A percentile compares a stretch with the other conserved stretches of the same genome.
Evolutionary conservation across 2,329 filamentous ascomycete species (phyloP).

Genomic region (Cladorrhinum sp.): DNA sequence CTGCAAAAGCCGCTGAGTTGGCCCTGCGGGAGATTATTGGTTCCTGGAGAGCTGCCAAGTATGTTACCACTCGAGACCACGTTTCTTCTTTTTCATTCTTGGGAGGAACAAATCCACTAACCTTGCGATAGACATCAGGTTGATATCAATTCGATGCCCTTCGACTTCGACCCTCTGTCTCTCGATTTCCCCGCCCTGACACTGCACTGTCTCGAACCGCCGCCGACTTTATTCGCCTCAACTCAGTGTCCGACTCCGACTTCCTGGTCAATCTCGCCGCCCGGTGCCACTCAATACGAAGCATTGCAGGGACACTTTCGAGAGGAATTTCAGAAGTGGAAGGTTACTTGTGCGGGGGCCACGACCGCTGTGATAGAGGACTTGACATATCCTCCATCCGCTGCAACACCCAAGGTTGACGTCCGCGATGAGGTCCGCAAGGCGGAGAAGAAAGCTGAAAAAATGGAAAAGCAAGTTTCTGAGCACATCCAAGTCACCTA

Average conservation of each 20-base stretch:
- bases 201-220: constrained; percentile 74
- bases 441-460: constrained; percentile 51
- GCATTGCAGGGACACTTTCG: constrained; percentile 66
- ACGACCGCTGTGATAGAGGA: constrained; percentile 52
- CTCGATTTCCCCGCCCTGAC: constrained; percentile 85
- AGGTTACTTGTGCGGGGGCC: constrained; percentile 48
- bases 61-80: constrained; percentile 32
- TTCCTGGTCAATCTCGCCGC: constrained; percentile 79
- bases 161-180: constrained; percentile 80
- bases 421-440: constrained; percentile 46
- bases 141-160: constrained; percentile 55
- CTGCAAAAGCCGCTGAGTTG: constrained; percentile 77
- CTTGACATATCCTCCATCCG: constrained; percentile 45
- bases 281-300: constrained; percentile 69
- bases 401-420: constrained; percentile 40
- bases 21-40: constrained; percentile 79
- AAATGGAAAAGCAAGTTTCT: constrained; percentile 65
- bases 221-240: constrained; percentile 77
- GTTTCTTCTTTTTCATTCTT: constrained; percentile 10
- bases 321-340: constrained; percentile 66
- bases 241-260: constrained; percentile 73
- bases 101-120: constrained; percentile 13
- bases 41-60: constrained; percentile 81
- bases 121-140: constrained; percentile 47
- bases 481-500: constrained; percentile 77